A percentile compares a stretch with the other conserved stretches of the same genome.
phyloP scores from a whole-genome alignment of 2,329 filamentous ascomycete genomes.

The Tolypocladium guangdongense region DNA sequence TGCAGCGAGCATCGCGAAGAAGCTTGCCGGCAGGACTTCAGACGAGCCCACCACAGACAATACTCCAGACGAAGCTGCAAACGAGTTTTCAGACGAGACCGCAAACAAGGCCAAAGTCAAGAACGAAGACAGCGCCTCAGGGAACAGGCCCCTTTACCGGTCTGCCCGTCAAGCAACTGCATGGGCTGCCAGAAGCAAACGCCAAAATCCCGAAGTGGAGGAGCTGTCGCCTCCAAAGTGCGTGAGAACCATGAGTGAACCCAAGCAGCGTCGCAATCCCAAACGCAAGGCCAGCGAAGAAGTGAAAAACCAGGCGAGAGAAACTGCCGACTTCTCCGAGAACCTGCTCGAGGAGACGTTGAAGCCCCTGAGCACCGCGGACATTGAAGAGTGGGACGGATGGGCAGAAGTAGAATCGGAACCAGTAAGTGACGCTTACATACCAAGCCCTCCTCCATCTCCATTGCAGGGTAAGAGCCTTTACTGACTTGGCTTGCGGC shows the following conservation, averaged over 20 bases:
- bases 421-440: slow-evolving; percentile 46
- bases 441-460: too few species aligned
- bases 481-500: not conserved
- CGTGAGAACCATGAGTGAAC: slow-evolving; percentile 8
- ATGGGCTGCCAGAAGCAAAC: not conserved
- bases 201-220: not conserved
- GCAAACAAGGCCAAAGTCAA: not conserved
- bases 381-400: slow-evolving; percentile 53
- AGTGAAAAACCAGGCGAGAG: slow-evolving; percentile 12
- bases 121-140: not conserved
- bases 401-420: slow-evolving; percentile 87
- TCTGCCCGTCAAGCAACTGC: not conserved
- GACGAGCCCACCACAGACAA: not conserved
- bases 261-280: slow-evolving; percentile 24
- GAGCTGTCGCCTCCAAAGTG: not conserved
- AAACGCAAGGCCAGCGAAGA: slow-evolving; percentile 33
- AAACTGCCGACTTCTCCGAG: slow-evolving; percentile 15
- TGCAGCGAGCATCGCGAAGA: not conserved
- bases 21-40: not conserved
- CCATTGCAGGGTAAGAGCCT: not conserved
- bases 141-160: not conserved
- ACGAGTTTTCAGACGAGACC: not conserved
- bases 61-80: not conserved
- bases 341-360: slow-evolving; percentile 36
- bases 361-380: slow-evolving; percentile 35